These are phyloP conservation scores for Draba incana DNA, from an alignment of 345 rosid species.

Conservation along the genomic window DNA sequence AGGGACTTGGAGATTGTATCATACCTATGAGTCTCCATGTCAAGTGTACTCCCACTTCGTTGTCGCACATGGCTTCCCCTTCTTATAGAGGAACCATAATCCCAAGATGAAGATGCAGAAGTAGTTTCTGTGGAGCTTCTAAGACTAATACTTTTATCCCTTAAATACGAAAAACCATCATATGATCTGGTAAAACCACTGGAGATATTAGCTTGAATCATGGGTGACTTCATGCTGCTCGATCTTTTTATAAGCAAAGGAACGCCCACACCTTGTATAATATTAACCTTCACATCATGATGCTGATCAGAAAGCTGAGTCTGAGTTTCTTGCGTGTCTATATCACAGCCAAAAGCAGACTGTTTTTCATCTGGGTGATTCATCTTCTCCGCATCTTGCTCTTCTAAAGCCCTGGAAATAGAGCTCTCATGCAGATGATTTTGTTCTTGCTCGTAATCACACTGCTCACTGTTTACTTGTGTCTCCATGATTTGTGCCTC, in stretches of 20 bases:
- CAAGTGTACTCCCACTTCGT: constrained; percentile 69
- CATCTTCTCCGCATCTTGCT: constrained; percentile 47
- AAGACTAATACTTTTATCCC: constrained; percentile 67
- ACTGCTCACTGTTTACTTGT: constrained; percentile 45
- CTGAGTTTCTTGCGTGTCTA: constrained; percentile 45
- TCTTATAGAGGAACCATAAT: constrained; percentile 68
- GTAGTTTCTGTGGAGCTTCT: constrained; percentile 85
- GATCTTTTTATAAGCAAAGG: constrained; percentile 82
- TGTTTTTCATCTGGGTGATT: constrained; percentile 47
- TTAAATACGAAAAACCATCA: constrained; percentile 71
- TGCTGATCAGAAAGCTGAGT: constrained; percentile 39
- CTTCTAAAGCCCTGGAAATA: constrained; percentile 39
- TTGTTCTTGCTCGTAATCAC: constrained; percentile 42
- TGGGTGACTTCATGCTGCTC: constrained; percentile 73
- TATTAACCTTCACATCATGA: constrained; percentile 43
- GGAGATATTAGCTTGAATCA: constrained; percentile 66
- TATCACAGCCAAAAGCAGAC: constrained; percentile 42
- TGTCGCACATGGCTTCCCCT: constrained; percentile 69
- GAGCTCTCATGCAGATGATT: constrained; percentile 45
- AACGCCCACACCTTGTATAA: constrained; percentile 60
- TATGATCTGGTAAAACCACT: constrained; percentile 59
- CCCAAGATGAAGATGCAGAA: constrained; percentile 86
- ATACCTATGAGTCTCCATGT: constrained; percentile 64
- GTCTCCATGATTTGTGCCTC: constrained; percentile 43
- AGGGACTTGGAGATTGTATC: constrained; percentile 61